These are phyloP conservation scores for Inga leiocalycina DNA, from an alignment of 306 rosid species.

Conservation along the genomic window DNA sequence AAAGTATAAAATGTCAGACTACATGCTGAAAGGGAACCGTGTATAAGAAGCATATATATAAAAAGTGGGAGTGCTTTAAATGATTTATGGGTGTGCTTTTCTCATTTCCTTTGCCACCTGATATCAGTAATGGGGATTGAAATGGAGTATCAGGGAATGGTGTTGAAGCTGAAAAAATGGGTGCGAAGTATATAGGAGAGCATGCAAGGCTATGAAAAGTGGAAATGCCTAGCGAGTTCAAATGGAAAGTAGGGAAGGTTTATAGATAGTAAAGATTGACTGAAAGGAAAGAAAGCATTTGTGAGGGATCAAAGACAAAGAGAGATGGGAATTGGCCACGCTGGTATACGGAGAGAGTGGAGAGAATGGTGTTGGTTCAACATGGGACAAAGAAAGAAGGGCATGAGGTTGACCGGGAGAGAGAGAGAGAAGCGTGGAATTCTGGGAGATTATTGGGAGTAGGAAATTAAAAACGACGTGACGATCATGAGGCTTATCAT, in stretches of 20 bases:
- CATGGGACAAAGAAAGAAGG: constrained; percentile 57
- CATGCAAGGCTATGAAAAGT: constrained; percentile 36
- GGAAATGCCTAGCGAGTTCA: constrained; percentile 31
- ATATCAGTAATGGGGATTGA: constrained; percentile 17
- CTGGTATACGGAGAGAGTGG: constrained; percentile 24
- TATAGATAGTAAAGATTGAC: constrained; percentile 47
- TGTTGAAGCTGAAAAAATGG: constrained; percentile 25
- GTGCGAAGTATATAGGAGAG: background rate
- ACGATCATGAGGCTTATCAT: constrained; percentile 96
- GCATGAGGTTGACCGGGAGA: constrained; percentile 64
- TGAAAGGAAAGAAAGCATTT: constrained; percentile 30
- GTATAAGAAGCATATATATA: background rate
- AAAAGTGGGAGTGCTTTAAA: constrained; percentile 19
- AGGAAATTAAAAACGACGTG: constrained; percentile 89
- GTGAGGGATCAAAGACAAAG: constrained; percentile 49
- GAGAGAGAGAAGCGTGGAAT: constrained; percentile 58
- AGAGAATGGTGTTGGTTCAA: constrained; percentile 47
- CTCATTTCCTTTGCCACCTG: constrained; percentile 17
- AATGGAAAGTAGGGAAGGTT: constrained; percentile 34
- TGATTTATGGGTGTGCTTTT: background rate
- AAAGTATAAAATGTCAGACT: background rate
- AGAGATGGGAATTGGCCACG: constrained; percentile 73
- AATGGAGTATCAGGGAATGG: constrained; percentile 27
- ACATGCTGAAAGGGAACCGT: constrained; percentile 6
- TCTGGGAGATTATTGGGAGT: constrained; percentile 94